Percentiles rank a stretch among this genome's conserved stretches.
phyloP scores from a whole-genome alignment of 257 asterid species.

The Nicotiana noctiflora region DNA sequence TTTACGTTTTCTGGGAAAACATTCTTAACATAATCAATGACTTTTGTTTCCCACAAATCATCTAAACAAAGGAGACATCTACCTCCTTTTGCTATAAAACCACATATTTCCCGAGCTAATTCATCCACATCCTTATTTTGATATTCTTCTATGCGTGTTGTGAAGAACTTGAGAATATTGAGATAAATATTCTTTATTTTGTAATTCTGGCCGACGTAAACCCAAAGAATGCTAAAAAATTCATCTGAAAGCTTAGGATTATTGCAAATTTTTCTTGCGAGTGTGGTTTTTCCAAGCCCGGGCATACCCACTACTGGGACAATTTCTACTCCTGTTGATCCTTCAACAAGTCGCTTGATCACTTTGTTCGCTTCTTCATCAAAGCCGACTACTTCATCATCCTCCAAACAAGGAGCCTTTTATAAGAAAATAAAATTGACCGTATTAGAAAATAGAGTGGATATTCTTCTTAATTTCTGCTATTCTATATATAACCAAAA shows the following conservation, averaged over 20 bases:
- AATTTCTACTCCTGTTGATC: slow-evolving; percentile 13
- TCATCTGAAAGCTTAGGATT: slow-evolving; percentile 10
- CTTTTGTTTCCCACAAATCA: too few relatives aligned
- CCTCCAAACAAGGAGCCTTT: too few relatives aligned
- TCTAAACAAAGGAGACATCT: too few relatives aligned
- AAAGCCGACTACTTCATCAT: neutral
- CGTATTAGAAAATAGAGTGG: too few relatives aligned
- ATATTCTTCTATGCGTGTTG: neutral
- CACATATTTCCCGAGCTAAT: slow-evolving; percentile 7
- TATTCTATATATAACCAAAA: too few relatives aligned
- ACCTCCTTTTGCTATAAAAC: neutral
- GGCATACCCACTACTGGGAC: slow-evolving; percentile 35
- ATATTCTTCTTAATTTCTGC: too few relatives aligned
- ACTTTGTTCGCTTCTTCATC: slow-evolving; percentile 15
- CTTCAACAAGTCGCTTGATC: slow-evolving; percentile 10
- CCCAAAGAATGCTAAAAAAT: slow-evolving; percentile 22
- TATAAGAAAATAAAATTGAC: too few relatives aligned
- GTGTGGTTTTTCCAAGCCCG: neutral
- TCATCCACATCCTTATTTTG: neutral
- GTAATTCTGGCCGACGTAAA: neutral
- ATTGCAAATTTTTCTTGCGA: neutral
- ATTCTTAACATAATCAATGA: too few relatives aligned
- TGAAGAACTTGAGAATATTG: slow-evolving; percentile 7
- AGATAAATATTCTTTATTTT: slow-evolving; percentile 5
- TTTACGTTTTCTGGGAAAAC: neutral